These are phyloP conservation scores for Brassica rapa DNA, from an alignment of 345 rosid species.

Conservation along the genomic window DNA sequence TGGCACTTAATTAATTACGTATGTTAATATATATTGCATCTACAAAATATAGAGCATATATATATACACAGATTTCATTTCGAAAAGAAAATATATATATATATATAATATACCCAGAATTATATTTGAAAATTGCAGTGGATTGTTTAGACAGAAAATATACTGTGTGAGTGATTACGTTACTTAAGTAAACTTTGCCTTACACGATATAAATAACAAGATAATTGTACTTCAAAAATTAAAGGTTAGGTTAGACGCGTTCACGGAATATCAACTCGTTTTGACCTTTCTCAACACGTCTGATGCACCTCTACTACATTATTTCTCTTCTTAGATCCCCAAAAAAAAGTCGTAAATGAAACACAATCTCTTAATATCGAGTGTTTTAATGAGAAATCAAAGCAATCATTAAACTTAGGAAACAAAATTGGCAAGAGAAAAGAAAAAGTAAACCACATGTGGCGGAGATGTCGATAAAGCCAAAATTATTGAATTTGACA, in stretches of 20 bases:
- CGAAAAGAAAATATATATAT: no score
- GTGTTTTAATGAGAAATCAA: neutral
- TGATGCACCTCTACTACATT: neutral
- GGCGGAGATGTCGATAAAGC: slow-evolving; percentile 13
- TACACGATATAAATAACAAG: neutral
- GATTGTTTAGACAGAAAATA: neutral
- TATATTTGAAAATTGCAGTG: no score
- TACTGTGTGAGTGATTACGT: neutral
- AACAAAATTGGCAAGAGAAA: neutral
- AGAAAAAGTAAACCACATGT: neutral
- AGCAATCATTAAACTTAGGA: neutral
- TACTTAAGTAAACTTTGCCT: neutral
- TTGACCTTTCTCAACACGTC: slow-evolving; percentile 6
- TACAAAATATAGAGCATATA: no score
- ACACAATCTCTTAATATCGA: neutral
- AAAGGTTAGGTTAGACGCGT: neutral
- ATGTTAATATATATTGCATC: no score
- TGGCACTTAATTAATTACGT: no score
- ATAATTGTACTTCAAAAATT: neutral
- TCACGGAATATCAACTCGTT: neutral
- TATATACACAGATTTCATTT: no score
- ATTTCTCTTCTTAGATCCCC: neutral
- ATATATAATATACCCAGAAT: no score
- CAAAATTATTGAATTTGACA: neutral
- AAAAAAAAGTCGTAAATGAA: neutral